phyloP scores from a whole-genome alignment of 1,139 yeast genomes.

The Pichia sp. region DNA sequence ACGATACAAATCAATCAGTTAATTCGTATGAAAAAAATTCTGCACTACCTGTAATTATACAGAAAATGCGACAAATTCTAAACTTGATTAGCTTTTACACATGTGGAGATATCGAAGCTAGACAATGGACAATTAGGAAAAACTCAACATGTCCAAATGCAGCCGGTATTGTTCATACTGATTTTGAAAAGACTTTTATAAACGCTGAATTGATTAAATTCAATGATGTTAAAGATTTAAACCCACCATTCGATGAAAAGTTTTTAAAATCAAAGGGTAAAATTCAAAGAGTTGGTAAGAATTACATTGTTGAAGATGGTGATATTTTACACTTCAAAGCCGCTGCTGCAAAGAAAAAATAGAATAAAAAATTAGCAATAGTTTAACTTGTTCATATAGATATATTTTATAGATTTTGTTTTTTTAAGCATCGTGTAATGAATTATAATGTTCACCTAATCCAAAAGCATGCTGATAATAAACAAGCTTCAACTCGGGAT shows the following conservation, averaged over 20 bases:
- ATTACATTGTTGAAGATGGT: slow-evolving; percentile 87
- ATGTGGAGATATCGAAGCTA: slow-evolving; percentile 74
- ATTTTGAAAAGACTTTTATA: slow-evolving; percentile 69
- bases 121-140: slow-evolving; percentile 85
- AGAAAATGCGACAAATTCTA: slow-evolving; percentile 74
- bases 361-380: neutral
- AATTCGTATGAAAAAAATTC: slow-evolving; percentile 78
- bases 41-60: slow-evolving; percentile 82
- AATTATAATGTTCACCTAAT: slow-evolving; percentile 91
- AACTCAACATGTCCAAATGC: slow-evolving; percentile 86
- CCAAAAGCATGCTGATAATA: slow-evolving; percentile 84
- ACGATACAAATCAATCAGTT: slow-evolving; percentile 88
- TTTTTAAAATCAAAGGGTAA: slow-evolving; percentile 92
- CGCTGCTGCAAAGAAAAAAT: slow-evolving; percentile 82
- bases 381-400: neutral
- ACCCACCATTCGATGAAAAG: slow-evolving; percentile 60
- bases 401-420: neutral
- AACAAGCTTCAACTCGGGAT: slow-evolving; percentile 59
- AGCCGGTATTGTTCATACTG: slow-evolving; percentile 81
- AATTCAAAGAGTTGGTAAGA: slow-evolving; percentile 91
- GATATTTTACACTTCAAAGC: slow-evolving; percentile 92
- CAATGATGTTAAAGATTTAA: slow-evolving; percentile 72
- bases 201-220: slow-evolving; percentile 82
- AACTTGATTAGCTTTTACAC: slow-evolving; percentile 81
- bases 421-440: slow-evolving; percentile 47